phyloP scores from a whole-genome alignment of 192 early-diverging fungal species.

The Dissophora ornata region DNA sequence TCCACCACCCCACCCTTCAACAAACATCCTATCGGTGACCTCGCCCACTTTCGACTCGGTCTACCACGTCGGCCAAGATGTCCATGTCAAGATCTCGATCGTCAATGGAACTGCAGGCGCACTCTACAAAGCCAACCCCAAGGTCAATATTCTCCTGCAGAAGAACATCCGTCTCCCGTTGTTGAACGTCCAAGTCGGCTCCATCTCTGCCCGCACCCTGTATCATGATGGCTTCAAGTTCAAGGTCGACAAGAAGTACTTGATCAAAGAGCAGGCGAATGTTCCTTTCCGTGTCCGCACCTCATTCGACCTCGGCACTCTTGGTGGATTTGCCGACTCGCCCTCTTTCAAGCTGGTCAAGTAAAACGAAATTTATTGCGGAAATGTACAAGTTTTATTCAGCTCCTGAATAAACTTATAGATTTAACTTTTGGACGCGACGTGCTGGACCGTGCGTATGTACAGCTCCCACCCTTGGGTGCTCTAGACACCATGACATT shows the following conservation, averaged over 20 bases:
- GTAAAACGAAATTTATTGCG: too few relatives aligned
- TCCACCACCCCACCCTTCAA: not conserved
- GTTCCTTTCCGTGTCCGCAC: slow-evolving; percentile 29
- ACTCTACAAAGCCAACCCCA: slow-evolving; percentile 25
- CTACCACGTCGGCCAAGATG: slow-evolving; percentile 23
- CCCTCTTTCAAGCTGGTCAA: slow-evolving; percentile 3
- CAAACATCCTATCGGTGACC: slow-evolving; percentile 15
- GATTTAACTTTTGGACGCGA: too few relatives aligned
- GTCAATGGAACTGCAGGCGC: slow-evolving; percentile 6
- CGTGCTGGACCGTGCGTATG: too few relatives aligned
- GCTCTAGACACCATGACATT: too few relatives aligned
- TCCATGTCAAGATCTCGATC: slow-evolving; percentile 18
- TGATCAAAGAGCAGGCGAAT: slow-evolving; percentile 24
- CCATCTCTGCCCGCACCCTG: not conserved
- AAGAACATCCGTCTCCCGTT: slow-evolving; percentile 20
- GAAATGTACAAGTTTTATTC: too few relatives aligned
- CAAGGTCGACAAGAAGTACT: slow-evolving; percentile 13
- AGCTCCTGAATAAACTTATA: too few relatives aligned
- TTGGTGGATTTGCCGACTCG: slow-evolving; percentile 11
- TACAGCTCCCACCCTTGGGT: too few relatives aligned
- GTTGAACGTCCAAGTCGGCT: slow-evolving; percentile 10
- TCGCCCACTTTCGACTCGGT: not conserved
- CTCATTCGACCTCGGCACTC: not conserved
- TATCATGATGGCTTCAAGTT: slow-evolving; percentile 20
- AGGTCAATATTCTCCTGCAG: slow-evolving; percentile 17